Evolutionary conservation across 345 rosid genomes (phyloP), one percentile per base, ranked within the genome.

Genomic region (Eucalyptus grandis): DNA sequence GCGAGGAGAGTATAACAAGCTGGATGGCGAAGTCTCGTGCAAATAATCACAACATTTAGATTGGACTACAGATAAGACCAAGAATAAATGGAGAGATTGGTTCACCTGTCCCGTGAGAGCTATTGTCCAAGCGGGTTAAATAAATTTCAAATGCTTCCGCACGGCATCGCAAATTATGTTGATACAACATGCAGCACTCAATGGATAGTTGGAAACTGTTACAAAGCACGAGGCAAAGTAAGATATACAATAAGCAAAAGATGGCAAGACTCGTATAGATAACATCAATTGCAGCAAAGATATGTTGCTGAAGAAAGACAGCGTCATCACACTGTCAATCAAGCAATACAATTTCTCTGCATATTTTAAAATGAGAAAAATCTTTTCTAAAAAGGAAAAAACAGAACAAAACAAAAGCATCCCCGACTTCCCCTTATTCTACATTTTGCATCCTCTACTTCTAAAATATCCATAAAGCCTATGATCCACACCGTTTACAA

Each of bases 131-230:
- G 47, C 1, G 8, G 46, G 40, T 87, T 37, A 90, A 81, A 90
- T 90, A 89, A 90, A 90, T 40, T 88, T 90, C 88, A 83, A n/a
- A 60, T 88, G 91, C 69, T 82, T 90, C 44, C 91, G 89, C 83
- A 95, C 87, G 3, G 96, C 98, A 92, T 96, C 99, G 37, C 97
- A 95, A 88, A 96, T 93, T 90, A 96, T 96, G 85, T 95, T 89
- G 90, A 97, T 95, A 88, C 98, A 96, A 89, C 95, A 95, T 6
- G 98, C 99, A 86, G 99, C 99, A 87, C 98, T 96, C 87, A 96
- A 88, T 14, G 98, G 99, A 91, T 96, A 97, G 51, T 94, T 97
- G 69, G 99, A 97, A 93, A 97, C 99, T 96, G 96, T 87, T 91
- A 88, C 89, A 54, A 44, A 37, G 43, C 22, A 51, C 37, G 30